phyloP scores from a whole-genome alignment of 2,329 filamentous ascomycete genomes.

The Coniochaeta sp. region DNA sequence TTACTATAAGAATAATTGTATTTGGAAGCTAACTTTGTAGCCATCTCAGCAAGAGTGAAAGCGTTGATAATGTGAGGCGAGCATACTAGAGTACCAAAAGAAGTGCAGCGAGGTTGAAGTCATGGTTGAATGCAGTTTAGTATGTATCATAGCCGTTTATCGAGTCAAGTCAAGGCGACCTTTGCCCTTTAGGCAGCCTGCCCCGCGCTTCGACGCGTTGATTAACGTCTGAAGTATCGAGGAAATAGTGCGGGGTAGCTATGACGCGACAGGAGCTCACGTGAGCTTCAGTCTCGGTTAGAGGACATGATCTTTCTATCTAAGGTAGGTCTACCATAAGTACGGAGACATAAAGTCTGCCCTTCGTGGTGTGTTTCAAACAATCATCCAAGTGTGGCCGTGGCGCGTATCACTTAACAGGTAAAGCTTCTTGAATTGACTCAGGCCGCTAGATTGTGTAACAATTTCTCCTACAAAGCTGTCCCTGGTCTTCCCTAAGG shows the following conservation, averaged over 20 bases:
- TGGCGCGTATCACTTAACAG: no score
- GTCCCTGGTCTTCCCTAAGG: neutral
- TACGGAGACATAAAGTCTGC: no score
- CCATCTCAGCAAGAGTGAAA: neutral
- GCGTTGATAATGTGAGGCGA: neutral
- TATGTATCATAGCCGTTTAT: neutral
- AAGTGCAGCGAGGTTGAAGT: neutral
- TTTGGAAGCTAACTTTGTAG: neutral
- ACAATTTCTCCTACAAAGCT: neutral
- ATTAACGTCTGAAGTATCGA: neutral
- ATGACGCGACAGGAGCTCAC: neutral
- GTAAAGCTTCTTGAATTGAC: no score
- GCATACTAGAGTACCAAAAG: neutral
- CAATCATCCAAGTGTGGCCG: no score
- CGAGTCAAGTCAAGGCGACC: neutral
- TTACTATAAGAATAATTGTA: conserved; percentile 4
- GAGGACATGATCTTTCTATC: no score
- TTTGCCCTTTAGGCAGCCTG: neutral
- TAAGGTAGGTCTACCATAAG: no score
- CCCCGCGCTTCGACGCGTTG: neutral
- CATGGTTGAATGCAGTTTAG: neutral
- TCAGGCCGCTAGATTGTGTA: no score
- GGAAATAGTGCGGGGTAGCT: neutral
- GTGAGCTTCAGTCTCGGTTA: no score
- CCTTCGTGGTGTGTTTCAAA: no score